Conservation (phyloP, 2,329 filamentous ascomycete genomes). For the Monosporascus cannonballus region DNA sequence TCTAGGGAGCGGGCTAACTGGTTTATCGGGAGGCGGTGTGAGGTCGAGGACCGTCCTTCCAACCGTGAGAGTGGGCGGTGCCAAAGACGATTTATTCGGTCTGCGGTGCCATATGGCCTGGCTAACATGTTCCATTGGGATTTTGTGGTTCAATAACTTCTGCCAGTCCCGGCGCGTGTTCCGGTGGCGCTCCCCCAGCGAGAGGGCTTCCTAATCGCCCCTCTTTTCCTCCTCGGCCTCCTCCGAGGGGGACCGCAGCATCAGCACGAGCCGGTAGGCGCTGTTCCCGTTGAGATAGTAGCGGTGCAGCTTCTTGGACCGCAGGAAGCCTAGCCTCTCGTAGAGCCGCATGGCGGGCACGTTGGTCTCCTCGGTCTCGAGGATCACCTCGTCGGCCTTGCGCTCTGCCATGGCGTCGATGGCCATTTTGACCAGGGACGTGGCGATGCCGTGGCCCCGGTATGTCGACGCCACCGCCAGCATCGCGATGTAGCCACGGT, state of each 20-base stretch:
- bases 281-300: constrained; percentile 98
- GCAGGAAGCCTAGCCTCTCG: constrained; percentile 83
- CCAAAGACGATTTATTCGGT: too few relatives aligned
- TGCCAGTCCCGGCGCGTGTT: too few relatives aligned
- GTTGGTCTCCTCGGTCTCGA: constrained; percentile 95
- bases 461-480: constrained; percentile 79
- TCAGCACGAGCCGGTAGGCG: constrained; percentile 80
- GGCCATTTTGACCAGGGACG: constrained; percentile 78
- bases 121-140: too few relatives aligned
- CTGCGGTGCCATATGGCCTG: too few relatives aligned
- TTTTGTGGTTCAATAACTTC: too few relatives aligned
- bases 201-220: constrained; percentile 3
- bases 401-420: constrained; percentile 84
- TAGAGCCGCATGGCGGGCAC: constrained; percentile 85
- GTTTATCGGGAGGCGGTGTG: too few relatives aligned
- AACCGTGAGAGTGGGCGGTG: too few relatives aligned
- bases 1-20: too few relatives aligned
- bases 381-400: constrained; percentile 85
- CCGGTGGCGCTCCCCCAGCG: too few relatives aligned
- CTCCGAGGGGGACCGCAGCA: constrained; percentile 51
- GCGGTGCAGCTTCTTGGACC: constrained; percentile 86
- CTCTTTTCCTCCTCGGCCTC: constrained; percentile 5
- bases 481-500: constrained; percentile 97
- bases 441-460: constrained; percentile 82
- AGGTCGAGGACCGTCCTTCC: too few relatives aligned